Evolutionary conservation across 2,329 filamentous ascomycete species (phyloP), one percentile per base, ranked within the genome.

Genomic region (Pseudogymnoascus sp.): DNA sequence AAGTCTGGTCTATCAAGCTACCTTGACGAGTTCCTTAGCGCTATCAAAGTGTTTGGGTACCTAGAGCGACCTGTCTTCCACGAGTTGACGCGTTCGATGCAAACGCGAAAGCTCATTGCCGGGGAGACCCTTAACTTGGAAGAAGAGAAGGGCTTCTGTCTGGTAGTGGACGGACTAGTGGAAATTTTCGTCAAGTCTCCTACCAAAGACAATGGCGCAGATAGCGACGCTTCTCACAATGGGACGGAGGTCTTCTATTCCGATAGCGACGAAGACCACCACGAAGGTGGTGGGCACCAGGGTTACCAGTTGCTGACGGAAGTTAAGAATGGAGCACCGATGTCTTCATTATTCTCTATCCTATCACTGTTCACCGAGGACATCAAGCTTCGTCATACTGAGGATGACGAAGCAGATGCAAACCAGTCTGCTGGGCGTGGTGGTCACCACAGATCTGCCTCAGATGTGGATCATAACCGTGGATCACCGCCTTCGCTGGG

Each of bases 31-130:
- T 99, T 99, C 68, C 78, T 99, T 20, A 97, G 92, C 71, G 94
- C 95, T 30, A 99, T 99, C 77, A 99, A 97, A 75, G 94, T 99
- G 62, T 99, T 99, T 75, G 94, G 94, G 7, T 99, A 97, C 71
- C 79, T 99, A 43, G 94, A 99, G 73, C 85, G 94, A 25, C 91
- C 94, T 0, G 94, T 99, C 41, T 99, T 99, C 70, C 95, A 99
- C 71, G 94, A 99, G 75, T 82, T 99, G 68, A 99, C 94, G 0
- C 82, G 94, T 63, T 97, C 92, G 62, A 99, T 99, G 94, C 94
- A 99, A 77, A 99, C 95, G 18, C 82, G 91, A 68, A 97, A 97
- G 75, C 80, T 99, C 58, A 95, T 97, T 69, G 93, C 94, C 4
- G 94, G 94, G 30, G 94, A 99, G 75, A 99, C 94, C 0, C 80